phyloP scores from a whole-genome alignment of 2,329 filamentous ascomycete species.

The Gliomastix tumulicola region DNA sequence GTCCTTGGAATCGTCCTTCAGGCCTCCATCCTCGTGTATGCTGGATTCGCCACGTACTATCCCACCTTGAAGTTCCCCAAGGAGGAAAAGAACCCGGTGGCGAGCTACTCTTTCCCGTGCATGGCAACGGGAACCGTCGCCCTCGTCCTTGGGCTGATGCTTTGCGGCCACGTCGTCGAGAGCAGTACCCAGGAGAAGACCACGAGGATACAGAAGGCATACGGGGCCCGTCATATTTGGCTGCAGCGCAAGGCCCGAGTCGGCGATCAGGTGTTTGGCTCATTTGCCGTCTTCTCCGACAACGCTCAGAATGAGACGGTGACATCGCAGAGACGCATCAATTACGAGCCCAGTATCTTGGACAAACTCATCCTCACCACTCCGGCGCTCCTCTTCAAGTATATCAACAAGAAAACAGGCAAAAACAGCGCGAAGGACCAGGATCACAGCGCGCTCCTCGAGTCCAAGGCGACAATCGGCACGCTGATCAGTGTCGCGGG shows the following conservation, averaged over 20 bases:
- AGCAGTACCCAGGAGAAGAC: slow-evolving; percentile 15
- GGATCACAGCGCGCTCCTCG: slow-evolving; percentile 2
- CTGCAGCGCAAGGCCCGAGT: slow-evolving; percentile 16
- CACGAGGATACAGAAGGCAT: neutral
- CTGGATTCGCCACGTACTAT: slow-evolving; percentile 4
- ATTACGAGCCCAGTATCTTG: no score
- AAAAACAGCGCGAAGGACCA: no score
- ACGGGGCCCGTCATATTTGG: slow-evolving; percentile 10
- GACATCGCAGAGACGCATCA: no score
- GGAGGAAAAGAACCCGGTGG: slow-evolving; percentile 1
- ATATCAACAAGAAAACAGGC: no score
- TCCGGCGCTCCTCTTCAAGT: neutral
- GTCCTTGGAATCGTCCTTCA: slow-evolving; percentile 12
- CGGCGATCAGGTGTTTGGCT: slow-evolving; percentile 18
- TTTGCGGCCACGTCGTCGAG: slow-evolving; percentile 23
- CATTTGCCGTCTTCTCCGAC: slow-evolving; percentile 12
- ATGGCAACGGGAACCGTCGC: slow-evolving; percentile 15
- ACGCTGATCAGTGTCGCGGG: slow-evolving; percentile 11
- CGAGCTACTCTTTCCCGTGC: slow-evolving; percentile 7
- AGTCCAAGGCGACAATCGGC: slow-evolving; percentile 5
- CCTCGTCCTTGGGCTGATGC: slow-evolving; percentile 15
- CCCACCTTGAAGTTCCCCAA: slow-evolving; percentile 5
- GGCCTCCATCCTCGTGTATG: slow-evolving; percentile 12
- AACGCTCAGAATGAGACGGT: no score
- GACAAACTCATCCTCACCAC: neutral